Base-by-base conservation (phyloP, 257 asterid species). In the Coffea canephora region DNA sequence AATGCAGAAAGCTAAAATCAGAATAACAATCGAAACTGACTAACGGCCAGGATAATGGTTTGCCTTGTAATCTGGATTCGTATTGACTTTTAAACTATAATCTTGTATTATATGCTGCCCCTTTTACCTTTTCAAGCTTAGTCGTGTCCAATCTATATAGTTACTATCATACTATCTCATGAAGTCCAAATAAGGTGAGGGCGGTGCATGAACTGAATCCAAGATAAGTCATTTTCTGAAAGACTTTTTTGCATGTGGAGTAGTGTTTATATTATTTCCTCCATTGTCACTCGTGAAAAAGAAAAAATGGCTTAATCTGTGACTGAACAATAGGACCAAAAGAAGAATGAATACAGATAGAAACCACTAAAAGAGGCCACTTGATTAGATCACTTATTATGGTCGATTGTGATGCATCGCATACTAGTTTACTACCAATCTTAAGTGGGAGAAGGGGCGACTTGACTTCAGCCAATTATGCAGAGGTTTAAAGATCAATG, bases 31-130 rank as follows among this genome's bases (percentile, higher is more conserved):
- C 75, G 15, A 41, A 80, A 74, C 62, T 49, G 23, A 73, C 49
- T 45, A 73, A 25, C 46, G 39, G 59, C 65, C 41, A 41, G 41
- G 69, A 39, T 15, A 9, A 74, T 66, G 19, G 31, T 64, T 75
- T 55, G 71, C 83, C 83, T 34, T 69, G 79, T 74, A 74, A 41
- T 80, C 65, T 75, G 80, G 80, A 67, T 67, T 73, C 64, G 46
- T 54, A 27, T 80, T 80, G 79, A 80, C 83, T 80, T 80, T 80
- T 3, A 73, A 64, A 55, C 64, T 55, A 18, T 55, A 49, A 49
- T 52, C 77, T 73, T 31, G 7, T 36, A 61, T 45, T 76, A 14
- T 77, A 27, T 65, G 6, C 73, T 8, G 16, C 31, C 31, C 18
- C 18, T 64, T 31, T 46, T 14, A 7, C 18, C 8, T 48, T 76